Evolutionary conservation across 169 alveolate genomes (phyloP).

Genomic region (Cryptosporidium parvum): DNA sequence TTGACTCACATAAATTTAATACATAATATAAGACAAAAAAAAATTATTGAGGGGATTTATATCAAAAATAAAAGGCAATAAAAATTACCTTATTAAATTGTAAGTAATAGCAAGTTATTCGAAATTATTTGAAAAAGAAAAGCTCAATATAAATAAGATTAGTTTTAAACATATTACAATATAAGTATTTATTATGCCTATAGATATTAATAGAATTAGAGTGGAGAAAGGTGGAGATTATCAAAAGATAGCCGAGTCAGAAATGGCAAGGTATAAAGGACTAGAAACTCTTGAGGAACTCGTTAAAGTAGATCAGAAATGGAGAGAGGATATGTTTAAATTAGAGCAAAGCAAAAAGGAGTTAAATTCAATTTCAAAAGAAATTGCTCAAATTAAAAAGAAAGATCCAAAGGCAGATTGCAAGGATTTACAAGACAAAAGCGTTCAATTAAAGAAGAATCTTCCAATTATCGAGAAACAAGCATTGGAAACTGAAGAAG

Average conservation of each 20-base stretch:
- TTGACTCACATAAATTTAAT: not conserved
- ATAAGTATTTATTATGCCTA: constrained; percentile 72
- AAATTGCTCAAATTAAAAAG: constrained; percentile 84
- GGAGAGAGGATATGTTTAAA: constrained; percentile 85
- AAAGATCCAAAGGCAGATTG: constrained; percentile 86
- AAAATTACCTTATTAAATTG: too few relatives aligned
- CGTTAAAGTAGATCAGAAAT: constrained; percentile 83
- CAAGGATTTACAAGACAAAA: constrained; percentile 81
- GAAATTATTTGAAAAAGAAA: not conserved
- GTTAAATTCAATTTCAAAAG: constrained; percentile 79
- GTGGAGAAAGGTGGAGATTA: constrained; percentile 87
- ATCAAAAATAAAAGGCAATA: not conserved
- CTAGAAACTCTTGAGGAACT: constrained; percentile 83
- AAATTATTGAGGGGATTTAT: not conserved
- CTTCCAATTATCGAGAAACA: constrained; percentile 77
- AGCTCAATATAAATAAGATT: not conserved
- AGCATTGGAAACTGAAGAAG: constrained; percentile 74
- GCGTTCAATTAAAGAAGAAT: constrained; percentile 78
- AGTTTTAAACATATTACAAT: not conserved
- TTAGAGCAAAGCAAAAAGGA: constrained; percentile 82
- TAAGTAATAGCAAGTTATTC: too few relatives aligned
- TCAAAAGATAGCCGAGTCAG: constrained; percentile 81
- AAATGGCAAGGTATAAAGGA: constrained; percentile 83
- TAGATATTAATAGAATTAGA: constrained; percentile 78
- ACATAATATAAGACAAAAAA: not conserved